These are phyloP conservation scores for Penicillium sp. DNA, from an alignment of 2,329 filamentous ascomycete species.

Conservation along the genomic window DNA sequence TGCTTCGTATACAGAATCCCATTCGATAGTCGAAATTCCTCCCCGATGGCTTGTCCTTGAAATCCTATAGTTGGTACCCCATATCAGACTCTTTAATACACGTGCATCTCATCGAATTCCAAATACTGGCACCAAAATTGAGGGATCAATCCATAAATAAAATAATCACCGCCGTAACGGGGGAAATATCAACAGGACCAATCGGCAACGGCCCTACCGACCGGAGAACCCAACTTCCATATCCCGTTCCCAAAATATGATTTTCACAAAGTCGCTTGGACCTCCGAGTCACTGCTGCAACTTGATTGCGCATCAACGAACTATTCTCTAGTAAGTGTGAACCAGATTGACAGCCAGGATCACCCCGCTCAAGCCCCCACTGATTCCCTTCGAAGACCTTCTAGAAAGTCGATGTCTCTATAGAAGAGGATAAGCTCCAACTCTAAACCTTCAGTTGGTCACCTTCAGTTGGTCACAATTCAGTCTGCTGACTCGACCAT, in stretches of 20 bases:
- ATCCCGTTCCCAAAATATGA: background rate
- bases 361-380: background rate
- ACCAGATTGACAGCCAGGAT: slow-evolving; percentile 17
- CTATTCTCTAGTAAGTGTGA: background rate
- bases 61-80: background rate
- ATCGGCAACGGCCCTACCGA: background rate
- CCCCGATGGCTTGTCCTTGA: background rate
- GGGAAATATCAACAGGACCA: background rate
- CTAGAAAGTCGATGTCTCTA: slow-evolving; percentile 1
- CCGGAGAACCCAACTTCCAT: background rate
- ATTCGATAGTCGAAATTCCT: background rate
- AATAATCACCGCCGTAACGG: background rate
- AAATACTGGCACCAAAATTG: background rate
- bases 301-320: background rate
- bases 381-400: background rate
- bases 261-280: slow-evolving; percentile 6
- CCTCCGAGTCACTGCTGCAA: slow-evolving; percentile 11
- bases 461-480: background rate
- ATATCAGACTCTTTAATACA: background rate
- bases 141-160: background rate
- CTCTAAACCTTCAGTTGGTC: background rate
- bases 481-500: slow-evolving; percentile 7
- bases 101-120: background rate
- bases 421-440: slow-evolving; percentile 2
- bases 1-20: background rate